These are phyloP conservation scores for Yamadazyma scolyti DNA, from an alignment of 805 yeast genomes.

Conservation along the genomic window DNA sequence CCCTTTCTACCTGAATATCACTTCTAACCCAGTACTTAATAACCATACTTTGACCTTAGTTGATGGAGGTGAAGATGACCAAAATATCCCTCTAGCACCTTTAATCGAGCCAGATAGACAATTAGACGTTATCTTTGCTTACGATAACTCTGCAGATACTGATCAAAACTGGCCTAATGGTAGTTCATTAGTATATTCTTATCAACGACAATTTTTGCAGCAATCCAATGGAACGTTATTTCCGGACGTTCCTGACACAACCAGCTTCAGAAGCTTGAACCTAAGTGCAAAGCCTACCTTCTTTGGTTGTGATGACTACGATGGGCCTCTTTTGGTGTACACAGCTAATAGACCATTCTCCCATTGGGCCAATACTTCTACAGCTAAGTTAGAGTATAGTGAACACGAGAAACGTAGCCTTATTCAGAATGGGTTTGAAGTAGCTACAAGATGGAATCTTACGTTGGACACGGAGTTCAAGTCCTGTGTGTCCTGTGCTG, in stretches of 20 bases:
- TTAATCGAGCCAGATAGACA: constrained; percentile 22
- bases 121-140: constrained; percentile 29
- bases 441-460: constrained; percentile 59
- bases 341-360: constrained; percentile 67
- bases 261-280: constrained; percentile 54
- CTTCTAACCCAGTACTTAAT: constrained; percentile 11
- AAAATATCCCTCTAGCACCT: constrained; percentile 30
- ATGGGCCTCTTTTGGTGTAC: constrained; percentile 74
- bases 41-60: constrained; percentile 22
- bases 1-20: constrained; percentile 35
- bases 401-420: constrained; percentile 53
- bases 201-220: constrained; percentile 24
- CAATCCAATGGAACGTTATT: constrained; percentile 57
- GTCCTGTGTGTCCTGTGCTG: constrained; percentile 76
- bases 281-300: constrained; percentile 70
- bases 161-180: constrained; percentile 31
- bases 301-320: constrained; percentile 73
- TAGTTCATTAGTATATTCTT: constrained; percentile 24
- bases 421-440: constrained; percentile 70
- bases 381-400: constrained; percentile 58
- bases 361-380: constrained; percentile 61
- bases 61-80: constrained; percentile 35
- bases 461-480: constrained; percentile 66
- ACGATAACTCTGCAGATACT: constrained; percentile 29
- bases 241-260: constrained; percentile 75